These are phyloP conservation scores for Fagopyrum esculentum DNA, from an alignment of 148 eudicot genomes.

Conservation along the genomic window DNA sequence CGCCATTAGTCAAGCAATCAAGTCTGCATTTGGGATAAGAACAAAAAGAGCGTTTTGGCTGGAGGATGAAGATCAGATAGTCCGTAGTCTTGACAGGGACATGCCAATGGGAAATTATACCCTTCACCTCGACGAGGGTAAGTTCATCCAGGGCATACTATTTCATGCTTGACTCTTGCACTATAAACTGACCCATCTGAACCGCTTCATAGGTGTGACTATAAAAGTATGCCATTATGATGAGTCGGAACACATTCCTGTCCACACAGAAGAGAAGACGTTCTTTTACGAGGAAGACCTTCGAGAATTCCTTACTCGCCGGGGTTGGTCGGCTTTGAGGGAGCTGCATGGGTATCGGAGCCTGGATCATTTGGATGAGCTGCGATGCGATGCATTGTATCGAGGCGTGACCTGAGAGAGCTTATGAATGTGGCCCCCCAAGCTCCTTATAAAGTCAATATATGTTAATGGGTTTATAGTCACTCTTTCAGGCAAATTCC, in stretches of 20 bases:
- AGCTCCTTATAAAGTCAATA: not conserved
- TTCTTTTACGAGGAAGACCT: conserved; percentile 73
- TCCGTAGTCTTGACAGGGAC: conserved; percentile 69
- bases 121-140: conserved; percentile 88
- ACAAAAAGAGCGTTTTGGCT: conserved; percentile 84
- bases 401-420: conserved; percentile 45
- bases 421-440: not conserved
- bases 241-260: conserved; percentile 44
- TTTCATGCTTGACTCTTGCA: not conserved
- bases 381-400: conserved; percentile 59
- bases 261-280: conserved; percentile 72
- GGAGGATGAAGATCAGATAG: conserved; percentile 75
- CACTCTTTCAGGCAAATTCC: not conserved
- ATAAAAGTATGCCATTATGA: conserved; percentile 61
- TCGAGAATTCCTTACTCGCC: conserved; percentile 66
- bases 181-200: not conserved
- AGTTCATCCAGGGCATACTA: not conserved
- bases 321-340: conserved; percentile 63
- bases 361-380: conserved; percentile 62
- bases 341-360: conserved; percentile 53
- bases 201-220: conserved; percentile 45
- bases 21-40: conserved; percentile 72
- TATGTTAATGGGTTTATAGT: not conserved
- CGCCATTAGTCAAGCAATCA: conserved; percentile 80
- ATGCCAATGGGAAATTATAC: conserved; percentile 74